Evolutionary conservation across 305 asterid genomes (phyloP).

Genomic region (Fraxinus greggii): DNA sequence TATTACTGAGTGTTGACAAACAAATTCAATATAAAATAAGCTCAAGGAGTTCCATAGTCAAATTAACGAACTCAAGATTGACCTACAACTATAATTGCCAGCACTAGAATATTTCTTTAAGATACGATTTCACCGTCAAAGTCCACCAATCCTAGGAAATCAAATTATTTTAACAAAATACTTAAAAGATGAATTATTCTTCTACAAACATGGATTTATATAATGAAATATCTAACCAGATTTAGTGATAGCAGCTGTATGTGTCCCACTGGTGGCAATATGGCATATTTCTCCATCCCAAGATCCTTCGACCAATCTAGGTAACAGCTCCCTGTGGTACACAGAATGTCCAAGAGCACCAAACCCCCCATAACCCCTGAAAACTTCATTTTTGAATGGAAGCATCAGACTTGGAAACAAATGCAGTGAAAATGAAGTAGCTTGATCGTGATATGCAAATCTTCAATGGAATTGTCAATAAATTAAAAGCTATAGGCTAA

Average conservation of each 20-base stretch:
- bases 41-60: neutral
- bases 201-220: neutral
- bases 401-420: slow-evolving; percentile 44
- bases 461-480: neutral
- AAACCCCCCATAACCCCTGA: slow-evolving; percentile 99
- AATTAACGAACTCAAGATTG: neutral
- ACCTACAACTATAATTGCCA: neutral
- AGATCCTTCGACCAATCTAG: slow-evolving; percentile 74
- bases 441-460: neutral
- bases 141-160: neutral
- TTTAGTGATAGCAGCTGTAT: slow-evolving; percentile 73
- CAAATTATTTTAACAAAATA: neutral
- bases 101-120: neutral
- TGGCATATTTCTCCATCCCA: slow-evolving; percentile 71
- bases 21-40: neutral
- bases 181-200: neutral
- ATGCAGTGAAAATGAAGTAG: neutral
- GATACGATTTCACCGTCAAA: neutral
- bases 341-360: slow-evolving; percentile 98
- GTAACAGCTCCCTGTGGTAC: slow-evolving; percentile 74
- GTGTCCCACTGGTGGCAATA: slow-evolving; percentile 87
- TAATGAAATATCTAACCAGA: slow-evolving; percentile 51
- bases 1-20: neutral
- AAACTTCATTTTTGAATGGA: slow-evolving; percentile 55
- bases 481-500: neutral